Base-by-base conservation (phyloP, 2,329 filamentous ascomycete genomes). In the Alternaria solani region DNA sequence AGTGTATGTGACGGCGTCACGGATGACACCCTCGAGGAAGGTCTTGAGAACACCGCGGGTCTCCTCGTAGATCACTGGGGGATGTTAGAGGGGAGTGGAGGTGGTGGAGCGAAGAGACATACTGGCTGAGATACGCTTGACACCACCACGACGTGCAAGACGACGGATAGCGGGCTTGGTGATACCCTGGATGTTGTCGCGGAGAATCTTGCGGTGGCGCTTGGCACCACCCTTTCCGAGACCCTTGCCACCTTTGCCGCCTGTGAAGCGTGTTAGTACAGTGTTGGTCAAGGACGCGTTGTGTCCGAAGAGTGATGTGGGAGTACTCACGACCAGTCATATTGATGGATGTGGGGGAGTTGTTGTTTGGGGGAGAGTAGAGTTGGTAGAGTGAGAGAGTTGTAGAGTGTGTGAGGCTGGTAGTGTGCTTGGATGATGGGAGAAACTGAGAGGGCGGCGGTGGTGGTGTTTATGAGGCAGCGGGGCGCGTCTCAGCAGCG, bases 41-140 rank as follows among this genome's bases (percentile, higher is more conserved):
- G 89, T 89, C 87, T 91, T 91, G 76, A 91, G 87, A 66, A 91
- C 89, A 85, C 88, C 88, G 70, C 89, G 89, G 66, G 89, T 91
- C 85, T 91, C 89, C 81, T 91, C 89, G 85, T 91, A 91, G 83
- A 91, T 91, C 88, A 91, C 86, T 86, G 63, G 5, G 26, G 53
- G 9, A n/a, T 42, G 71, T 80, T 69, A 80, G 70, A 58, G 6
- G 55, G 32, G 46, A 1, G 14, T 49, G 14, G n/a, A 4, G 30
- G 9, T 11, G 6, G 38, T 5, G 11, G 28, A 43, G 48, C 56
- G 66, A 64, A 52, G 52, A 18, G 25, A 76, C 79, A 62, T 81
- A 82, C 81, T 83, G 68, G 81, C 81, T 69, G 81, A 82, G 76
- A 82, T 83, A 82, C 81, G 81, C 80, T 83, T 83, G 79, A 83